A percentile compares a stretch with the other conserved stretches of the same genome.
Conservation (phyloP, 345 rosid species). For the Pelargonium nanum region DNA sequence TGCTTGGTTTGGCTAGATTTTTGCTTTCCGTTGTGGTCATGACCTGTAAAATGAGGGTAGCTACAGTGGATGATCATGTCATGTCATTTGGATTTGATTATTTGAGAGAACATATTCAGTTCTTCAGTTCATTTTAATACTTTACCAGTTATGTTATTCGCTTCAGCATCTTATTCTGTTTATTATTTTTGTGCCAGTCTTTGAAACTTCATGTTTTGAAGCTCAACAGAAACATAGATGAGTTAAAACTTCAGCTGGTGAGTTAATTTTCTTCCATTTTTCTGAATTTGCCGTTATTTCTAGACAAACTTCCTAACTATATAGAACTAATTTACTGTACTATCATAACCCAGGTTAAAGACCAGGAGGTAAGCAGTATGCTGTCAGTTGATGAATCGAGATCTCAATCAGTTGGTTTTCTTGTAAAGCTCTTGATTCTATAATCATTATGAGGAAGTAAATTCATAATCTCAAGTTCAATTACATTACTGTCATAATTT, state of each 20-base stretch:
- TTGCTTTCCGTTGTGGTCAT: not conserved
- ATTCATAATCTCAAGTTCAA: constrained; percentile 4
- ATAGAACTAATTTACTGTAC: not conserved
- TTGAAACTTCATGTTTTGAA: constrained; percentile 79
- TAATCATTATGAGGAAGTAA: constrained; percentile 10
- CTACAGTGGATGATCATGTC: not conserved
- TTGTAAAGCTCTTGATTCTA: constrained; percentile 13
- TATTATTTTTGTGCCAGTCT: constrained; percentile 45
- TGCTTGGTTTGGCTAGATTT: not conserved
- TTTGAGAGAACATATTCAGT: not conserved
- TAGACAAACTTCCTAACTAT: not conserved
- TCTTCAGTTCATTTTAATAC: not conserved
- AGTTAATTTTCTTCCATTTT: constrained; percentile 13
- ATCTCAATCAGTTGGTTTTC: constrained; percentile 22
- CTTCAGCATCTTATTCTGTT: constrained; percentile 10
- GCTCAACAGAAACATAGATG: constrained; percentile 56
- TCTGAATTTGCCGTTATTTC: not conserved
- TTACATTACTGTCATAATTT: constrained; percentile 7
- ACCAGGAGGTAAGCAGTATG: constrained; percentile 25
- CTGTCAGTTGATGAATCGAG: constrained; percentile 31
- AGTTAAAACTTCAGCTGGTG: constrained; percentile 58
- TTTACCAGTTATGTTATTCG: not conserved
- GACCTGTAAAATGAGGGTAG: not conserved
- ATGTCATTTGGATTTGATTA: not conserved
- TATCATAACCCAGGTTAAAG: constrained; percentile 39